Evolutionary conservation across 2,329 filamentous ascomycete genomes (phyloP).

Genomic region (Colletotrichum sp.): DNA sequence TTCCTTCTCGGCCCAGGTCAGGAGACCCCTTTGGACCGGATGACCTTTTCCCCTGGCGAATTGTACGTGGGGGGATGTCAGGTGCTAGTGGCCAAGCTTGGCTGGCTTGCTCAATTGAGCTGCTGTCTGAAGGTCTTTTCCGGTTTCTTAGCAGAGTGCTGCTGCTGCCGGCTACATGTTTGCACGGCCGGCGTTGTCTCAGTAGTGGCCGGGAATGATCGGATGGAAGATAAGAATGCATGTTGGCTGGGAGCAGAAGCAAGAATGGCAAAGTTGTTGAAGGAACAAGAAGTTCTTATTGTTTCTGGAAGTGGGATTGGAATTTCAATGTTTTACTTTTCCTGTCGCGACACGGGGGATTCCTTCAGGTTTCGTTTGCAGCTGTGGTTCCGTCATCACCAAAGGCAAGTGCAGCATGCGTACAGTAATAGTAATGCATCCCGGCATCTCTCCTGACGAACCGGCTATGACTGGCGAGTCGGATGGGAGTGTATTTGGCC

Average conservation of each 20-base stretch:
- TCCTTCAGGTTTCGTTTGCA: background rate
- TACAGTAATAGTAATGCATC: background rate
- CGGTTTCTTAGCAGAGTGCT: background rate
- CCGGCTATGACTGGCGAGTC: slow-evolving; percentile 19
- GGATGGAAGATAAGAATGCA: background rate
- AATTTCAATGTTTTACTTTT: background rate
- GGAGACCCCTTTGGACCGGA: slow-evolving; percentile 1
- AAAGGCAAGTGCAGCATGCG: background rate
- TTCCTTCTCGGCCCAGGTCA: background rate
- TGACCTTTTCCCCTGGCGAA: slow-evolving; percentile 5
- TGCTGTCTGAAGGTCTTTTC: background rate
- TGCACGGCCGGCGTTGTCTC: background rate
- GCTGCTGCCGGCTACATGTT: background rate
- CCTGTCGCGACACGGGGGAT: background rate
- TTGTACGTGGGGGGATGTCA: slow-evolving; percentile 1
- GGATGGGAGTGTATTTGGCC: background rate
- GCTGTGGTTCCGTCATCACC: background rate
- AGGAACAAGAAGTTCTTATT: background rate
- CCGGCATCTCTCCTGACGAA: background rate
- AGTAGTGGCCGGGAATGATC: background rate
- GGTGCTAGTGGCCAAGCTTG: background rate
- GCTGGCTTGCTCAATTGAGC: background rate
- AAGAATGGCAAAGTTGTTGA: background rate
- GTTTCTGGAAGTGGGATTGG: background rate
- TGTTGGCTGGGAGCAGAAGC: background rate